Evolutionary conservation across 495 filamentous ascomycete genomes (phyloP), one percentile per base, ranked within the genome.

Genomic region (Penicillium egyptiacum): DNA sequence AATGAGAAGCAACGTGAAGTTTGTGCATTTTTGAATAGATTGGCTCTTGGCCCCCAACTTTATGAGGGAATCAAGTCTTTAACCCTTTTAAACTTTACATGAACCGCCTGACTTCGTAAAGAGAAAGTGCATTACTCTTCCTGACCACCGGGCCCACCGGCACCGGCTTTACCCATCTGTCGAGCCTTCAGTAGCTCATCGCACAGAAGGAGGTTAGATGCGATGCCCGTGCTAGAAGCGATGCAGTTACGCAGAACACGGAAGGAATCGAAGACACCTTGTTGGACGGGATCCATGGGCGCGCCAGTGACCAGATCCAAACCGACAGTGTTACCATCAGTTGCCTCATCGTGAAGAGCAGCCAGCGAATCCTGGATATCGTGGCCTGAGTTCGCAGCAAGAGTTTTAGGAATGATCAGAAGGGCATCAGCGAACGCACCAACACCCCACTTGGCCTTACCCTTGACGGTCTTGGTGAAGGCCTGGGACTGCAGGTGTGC

Each of bases 171-270:
- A 57, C 75, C 87, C 93, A 98, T 98, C 76, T 98, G 95, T 69
- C 94, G 81, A 50, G 94, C 94, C 81, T 99, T 99, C 55, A 99
- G 77, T 73, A 99, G 80, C 79, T 99, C 94, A 64, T 99, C 94
- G 61, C 95, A 98, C 20, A 99, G 83, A 59, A 99, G 79, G 22
- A 99, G 82, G 75, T 99, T 99, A 14, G 88, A 89, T 17, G 94
- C 93, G 66, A 99, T 99, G 40, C 94, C 91, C 10, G 91, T 88
- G 72, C 92, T 94, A 30, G 91, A 96, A 16, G 94, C 91, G 62
- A 98, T 85, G 67, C 86, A 90, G 74, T 98, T 97, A 55, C 94
- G 82, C 60, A 99, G 70, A 8, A 99, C 94, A 39, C 95, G 85
- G 83, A 92, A 99, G 5, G 91, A 96, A 69, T 99, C 94, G 66